Conservation (phyloP, 495 filamentous ascomycete genomes). For the Neurospora pannonica region DNA sequence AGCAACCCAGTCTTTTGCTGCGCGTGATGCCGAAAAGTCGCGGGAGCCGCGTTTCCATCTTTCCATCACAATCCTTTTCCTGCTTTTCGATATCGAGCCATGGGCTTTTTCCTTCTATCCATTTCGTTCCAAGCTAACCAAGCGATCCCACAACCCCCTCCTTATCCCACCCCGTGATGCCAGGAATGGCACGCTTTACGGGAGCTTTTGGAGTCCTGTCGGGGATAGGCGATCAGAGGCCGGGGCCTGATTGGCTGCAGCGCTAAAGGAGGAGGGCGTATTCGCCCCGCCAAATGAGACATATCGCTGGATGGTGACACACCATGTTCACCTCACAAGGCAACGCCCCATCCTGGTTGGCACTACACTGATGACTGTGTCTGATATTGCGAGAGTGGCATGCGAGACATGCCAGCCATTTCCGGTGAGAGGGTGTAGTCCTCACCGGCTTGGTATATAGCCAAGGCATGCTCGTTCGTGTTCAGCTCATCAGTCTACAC, state of each 20-base stretch:
- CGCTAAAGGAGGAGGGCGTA: constrained; percentile 6
- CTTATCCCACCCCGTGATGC: constrained; percentile 2
- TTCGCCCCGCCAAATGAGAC: constrained; percentile 14
- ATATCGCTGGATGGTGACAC: constrained; percentile 10
- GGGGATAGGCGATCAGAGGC: background rate
- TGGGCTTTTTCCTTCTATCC: background rate
- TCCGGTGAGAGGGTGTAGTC: background rate
- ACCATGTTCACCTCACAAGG: constrained; percentile 16
- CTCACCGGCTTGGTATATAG: background rate
- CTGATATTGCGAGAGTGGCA: constrained; percentile 1
- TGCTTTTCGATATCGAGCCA: background rate
- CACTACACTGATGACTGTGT: constrained; percentile 15
- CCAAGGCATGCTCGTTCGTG: background rate
- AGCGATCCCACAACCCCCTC: background rate
- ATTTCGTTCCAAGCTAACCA: background rate
- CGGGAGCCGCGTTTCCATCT: background rate
- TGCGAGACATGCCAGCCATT: constrained; percentile 5
- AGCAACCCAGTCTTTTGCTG: background rate
- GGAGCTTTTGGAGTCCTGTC: constrained; percentile 2
- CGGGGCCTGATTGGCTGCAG: background rate
- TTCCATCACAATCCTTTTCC: background rate
- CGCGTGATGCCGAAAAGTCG: background rate
- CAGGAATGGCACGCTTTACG: background rate
- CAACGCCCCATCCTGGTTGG: constrained; percentile 6
- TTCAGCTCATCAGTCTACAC: constrained; percentile 3